These are phyloP conservation scores for Ustilago tritici DNA, from an alignment of 1,284 basidiomycete genomes.

Conservation along the genomic window DNA sequence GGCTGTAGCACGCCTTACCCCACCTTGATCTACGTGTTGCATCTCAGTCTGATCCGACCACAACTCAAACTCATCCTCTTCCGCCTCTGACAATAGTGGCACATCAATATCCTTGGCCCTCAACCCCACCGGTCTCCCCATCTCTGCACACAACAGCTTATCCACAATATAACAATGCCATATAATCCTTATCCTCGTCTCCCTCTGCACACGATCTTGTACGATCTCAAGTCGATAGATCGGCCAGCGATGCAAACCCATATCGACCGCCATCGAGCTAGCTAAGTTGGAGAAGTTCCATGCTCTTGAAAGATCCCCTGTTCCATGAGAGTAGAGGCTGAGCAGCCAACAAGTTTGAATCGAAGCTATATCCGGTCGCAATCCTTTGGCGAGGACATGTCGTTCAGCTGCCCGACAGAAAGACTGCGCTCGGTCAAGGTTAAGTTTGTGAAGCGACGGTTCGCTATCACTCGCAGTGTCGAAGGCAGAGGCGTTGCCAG, in stretches of 20 bases:
- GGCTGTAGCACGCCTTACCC: neutral
- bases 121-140: constrained; percentile 70
- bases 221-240: constrained; percentile 56
- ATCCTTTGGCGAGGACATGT: constrained; percentile 51
- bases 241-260: constrained; percentile 70
- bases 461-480: neutral
- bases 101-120: constrained; percentile 70
- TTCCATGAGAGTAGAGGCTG: constrained; percentile 71
- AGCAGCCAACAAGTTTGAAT: constrained; percentile 70
- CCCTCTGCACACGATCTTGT: constrained; percentile 60
- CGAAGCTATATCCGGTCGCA: constrained; percentile 55
- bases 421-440: constrained; percentile 44
- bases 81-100: constrained; percentile 69
- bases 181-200: constrained; percentile 70
- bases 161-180: constrained; percentile 72
- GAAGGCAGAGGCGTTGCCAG: constrained; percentile 20
- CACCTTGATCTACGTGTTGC: constrained; percentile 13
- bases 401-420: constrained; percentile 52
- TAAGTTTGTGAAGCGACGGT: constrained; percentile 18
- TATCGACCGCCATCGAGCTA: constrained; percentile 70
- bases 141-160: constrained; percentile 71
- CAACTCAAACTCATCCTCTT: constrained; percentile 71
- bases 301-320: constrained; percentile 70
- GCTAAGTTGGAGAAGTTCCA: constrained; percentile 70
- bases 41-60: constrained; percentile 68